Conservation (phyloP, 2,329 filamentous ascomycete species). For the Fusarium armeniacum region DNA sequence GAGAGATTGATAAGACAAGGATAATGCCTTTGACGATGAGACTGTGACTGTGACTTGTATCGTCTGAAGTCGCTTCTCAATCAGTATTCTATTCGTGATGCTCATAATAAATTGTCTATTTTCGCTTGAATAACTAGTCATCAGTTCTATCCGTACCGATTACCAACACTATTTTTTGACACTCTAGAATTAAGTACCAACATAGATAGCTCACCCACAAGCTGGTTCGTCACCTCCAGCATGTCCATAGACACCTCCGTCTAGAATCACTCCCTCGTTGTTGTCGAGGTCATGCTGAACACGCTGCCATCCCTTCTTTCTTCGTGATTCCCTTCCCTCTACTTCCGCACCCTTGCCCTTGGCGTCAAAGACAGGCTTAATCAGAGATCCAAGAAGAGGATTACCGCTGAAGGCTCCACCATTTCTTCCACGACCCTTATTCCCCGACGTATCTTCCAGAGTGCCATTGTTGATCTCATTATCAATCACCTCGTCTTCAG, state of each 20-base stretch:
- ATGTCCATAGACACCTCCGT: constrained; percentile 67
- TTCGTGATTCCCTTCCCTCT: constrained; percentile 59
- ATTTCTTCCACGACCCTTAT: constrained; percentile 51
- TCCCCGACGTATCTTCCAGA: constrained; percentile 55
- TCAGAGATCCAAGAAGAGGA: constrained; percentile 74
- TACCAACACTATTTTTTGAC: not conserved
- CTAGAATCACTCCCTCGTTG: constrained; percentile 71
- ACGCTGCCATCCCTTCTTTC: constrained; percentile 66
- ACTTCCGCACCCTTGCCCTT: constrained; percentile 64
- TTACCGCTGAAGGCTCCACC: constrained; percentile 77
- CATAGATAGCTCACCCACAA: constrained; percentile 49
- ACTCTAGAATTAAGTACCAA: not conserved
- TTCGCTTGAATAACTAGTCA: not conserved
- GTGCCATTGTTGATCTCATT: constrained; percentile 52
- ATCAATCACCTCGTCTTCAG: constrained; percentile 55
- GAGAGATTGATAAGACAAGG: constrained; percentile 14
- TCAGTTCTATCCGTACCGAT: not conserved
- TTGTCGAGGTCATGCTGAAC: constrained; percentile 72
- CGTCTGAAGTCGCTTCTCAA: too few relatives aligned
- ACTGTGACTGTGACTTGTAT: not conserved
- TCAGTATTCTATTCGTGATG: not conserved
- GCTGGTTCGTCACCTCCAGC: constrained; percentile 57
- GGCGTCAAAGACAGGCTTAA: constrained; percentile 71
- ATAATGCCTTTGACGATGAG: not conserved
- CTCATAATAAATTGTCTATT: not conserved